Percentiles rank a stretch among this genome's conserved stretches.
Conservation (phyloP, 1,284 basidiomycete genomes). For the Albatrellus sp. region DNA sequence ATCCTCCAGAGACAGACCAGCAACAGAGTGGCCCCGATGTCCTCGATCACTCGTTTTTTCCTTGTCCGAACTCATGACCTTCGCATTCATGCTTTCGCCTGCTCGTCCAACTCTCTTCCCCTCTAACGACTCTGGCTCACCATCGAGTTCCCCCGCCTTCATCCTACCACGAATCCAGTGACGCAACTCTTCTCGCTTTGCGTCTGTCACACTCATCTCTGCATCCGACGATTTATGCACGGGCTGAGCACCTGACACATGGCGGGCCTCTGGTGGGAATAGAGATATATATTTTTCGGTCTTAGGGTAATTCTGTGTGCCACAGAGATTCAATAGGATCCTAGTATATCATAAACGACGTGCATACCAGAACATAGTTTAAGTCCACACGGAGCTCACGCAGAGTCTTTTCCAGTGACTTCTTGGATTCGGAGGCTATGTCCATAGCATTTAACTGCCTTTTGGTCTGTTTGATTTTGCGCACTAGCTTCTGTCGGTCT, state of each 20-base stretch:
- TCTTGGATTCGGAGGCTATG: constrained; percentile 19
- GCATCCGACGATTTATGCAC: constrained; percentile 5
- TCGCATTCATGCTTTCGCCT: neutral
- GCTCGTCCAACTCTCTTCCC: neutral
- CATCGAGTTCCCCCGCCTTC: constrained; percentile 45
- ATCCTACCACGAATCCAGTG: constrained; percentile 51
- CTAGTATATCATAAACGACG: neutral
- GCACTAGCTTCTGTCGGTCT: constrained; percentile 70
- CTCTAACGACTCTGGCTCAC: constrained; percentile 45
- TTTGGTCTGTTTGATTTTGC: constrained; percentile 58
- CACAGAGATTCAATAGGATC: constrained; percentile 1
- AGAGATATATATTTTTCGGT: constrained; percentile 77
- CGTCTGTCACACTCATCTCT: constrained; percentile 22
- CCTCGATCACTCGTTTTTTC: neutral
- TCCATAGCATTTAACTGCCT: constrained; percentile 29
- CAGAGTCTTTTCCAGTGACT: constrained; percentile 36
- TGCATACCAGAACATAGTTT: constrained; percentile 71
- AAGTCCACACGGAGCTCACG: constrained; percentile 61
- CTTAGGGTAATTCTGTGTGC: constrained; percentile 63
- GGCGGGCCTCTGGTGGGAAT: constrained; percentile 58
- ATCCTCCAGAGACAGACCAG: neutral
- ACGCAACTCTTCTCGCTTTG: constrained; percentile 50
- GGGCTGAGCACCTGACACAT: constrained; percentile 17
- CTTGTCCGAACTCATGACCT: neutral
- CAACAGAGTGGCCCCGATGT: neutral